Evolutionary conservation across 768 basidiomycete species (phyloP), one percentile per base, ranked within the genome.

Genomic region (Lentinula aciculospora): DNA sequence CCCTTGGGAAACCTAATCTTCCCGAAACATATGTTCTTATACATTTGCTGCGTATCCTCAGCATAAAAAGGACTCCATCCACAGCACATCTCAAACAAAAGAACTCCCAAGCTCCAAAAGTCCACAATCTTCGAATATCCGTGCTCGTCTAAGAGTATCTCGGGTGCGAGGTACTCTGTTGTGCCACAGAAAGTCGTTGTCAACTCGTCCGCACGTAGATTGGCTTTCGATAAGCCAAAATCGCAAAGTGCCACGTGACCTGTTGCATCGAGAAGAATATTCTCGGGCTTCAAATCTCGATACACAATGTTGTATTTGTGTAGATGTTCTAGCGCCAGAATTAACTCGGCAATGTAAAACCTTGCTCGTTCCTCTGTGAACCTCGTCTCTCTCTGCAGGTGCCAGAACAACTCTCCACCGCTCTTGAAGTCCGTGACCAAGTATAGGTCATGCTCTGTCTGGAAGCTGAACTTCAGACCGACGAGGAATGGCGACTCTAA

Each of bases 131-230:
- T 98, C 46, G 91, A 93, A 72, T 99, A 98, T 12, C 97, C 97
- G 62, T 96, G 94, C 67, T 98, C 97, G 70, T 98, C 95, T 42
- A 99, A 81, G 9, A 99, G 81, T n/a, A 99, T 96, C 68, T 99
- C 97, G 0, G 97, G 97, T 0, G 97, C 97, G 51, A 99, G 90
- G 69, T 99, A 98, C 69, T 94, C 96, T 9, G 97, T 98, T 29
- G 97, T 99, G 36, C 97, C 97, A 68, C 97, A 98, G 70, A 99
- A 99, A 1, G 97, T 98, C 58, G 95, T 98, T n/a, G 97, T 98
- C 58, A 99, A 80, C 68, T 98, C 91, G 68, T 96, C 93, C 3
- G 93, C 80, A 0, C 89, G 86, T 3, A 98, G 78, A 76, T 98
- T 94, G 36, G 94, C 92, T 70, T 99, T 98, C 58, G 95, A 98